Conservation (phyloP, 1,139 yeast genomes). For the Saccharomyces pastorianus region DNA sequence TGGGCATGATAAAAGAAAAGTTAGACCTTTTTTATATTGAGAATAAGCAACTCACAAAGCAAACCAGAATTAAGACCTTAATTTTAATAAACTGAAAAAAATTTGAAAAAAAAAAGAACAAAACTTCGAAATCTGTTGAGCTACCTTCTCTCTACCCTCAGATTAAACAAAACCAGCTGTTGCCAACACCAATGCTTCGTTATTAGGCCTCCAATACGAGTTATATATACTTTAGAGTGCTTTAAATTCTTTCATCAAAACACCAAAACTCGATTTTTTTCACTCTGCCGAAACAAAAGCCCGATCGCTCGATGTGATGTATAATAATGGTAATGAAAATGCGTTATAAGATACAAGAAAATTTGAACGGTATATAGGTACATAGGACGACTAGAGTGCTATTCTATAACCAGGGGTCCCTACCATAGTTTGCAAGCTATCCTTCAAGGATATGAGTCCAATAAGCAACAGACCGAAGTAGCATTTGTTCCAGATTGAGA, state of each 20-base stretch:
- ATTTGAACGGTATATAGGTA: not conserved
- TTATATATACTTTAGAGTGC: not conserved
- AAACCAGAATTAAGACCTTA: not conserved
- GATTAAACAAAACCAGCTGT: not conserved
- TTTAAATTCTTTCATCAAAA: not conserved
- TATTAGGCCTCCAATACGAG: not conserved
- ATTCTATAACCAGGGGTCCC: not conserved
- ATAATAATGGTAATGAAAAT: not conserved
- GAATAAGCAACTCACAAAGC: not conserved
- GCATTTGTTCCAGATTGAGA: slow-evolving; percentile 19
- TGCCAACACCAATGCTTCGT: not conserved
- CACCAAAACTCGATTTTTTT: not conserved
- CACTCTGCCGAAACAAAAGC: not conserved
- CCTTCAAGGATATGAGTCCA: slow-evolving; percentile 17
- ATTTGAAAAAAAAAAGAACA: not conserved
- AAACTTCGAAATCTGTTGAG: not conserved
- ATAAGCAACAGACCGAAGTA: slow-evolving; percentile 15
- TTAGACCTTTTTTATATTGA: not conserved
- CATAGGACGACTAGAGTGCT: not conserved
- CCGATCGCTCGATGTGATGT: not conserved
- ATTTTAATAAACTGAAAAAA: not conserved
- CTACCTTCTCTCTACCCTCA: not conserved
- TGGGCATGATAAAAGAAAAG: not conserved
- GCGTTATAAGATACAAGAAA: not conserved
- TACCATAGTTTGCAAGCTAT: not conserved